Percentiles rank a stretch among this genome's conserved stretches.
Conservation (phyloP, 257 asterid species). For the Solanum corneliomulleri region DNA sequence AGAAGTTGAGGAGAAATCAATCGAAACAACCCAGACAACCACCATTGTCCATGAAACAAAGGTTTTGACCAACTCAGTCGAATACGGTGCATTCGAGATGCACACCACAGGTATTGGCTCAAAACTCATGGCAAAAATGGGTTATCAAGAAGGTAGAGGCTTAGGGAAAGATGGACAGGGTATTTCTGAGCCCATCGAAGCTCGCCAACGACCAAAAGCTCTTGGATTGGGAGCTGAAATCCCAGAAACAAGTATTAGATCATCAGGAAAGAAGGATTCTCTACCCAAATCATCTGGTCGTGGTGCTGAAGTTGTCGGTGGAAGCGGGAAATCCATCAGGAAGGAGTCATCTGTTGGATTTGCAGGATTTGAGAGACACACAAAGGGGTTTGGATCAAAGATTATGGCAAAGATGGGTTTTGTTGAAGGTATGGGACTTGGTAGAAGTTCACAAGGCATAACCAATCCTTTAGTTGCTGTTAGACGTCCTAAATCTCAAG, state of each 20-base stretch:
- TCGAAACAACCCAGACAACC: constrained; percentile 21
- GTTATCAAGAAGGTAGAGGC: constrained; percentile 70
- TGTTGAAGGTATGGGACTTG: constrained; percentile 75
- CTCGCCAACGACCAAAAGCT: constrained; percentile 71
- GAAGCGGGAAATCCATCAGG: constrained; percentile 17
- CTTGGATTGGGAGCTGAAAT: constrained; percentile 86
- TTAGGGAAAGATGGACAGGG: constrained; percentile 90
- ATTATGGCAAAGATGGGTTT: constrained; percentile 96
- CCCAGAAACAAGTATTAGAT: constrained; percentile 34
- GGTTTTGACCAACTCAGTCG: constrained; percentile 15
- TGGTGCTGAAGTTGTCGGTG: constrained; percentile 5
- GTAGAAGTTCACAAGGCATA: constrained; percentile 79
- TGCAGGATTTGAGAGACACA: constrained; percentile 82
- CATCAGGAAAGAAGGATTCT: constrained; percentile 2
- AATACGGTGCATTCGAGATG: constrained; percentile 70
- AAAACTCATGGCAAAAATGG: constrained; percentile 97
- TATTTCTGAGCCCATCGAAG: constrained; percentile 67
- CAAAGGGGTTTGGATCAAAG: constrained; percentile 87
- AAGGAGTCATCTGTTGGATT: constrained; percentile 21
- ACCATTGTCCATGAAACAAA: constrained; percentile 19
- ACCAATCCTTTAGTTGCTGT: constrained; percentile 62
- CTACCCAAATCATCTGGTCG: constrained; percentile 6
- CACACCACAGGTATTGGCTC: constrained; percentile 98
- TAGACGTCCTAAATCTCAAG: constrained; percentile 64
- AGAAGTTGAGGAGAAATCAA: constrained; percentile 14